Conservation (phyloP, 208 protist species). For the Acanthamoeba sp. region DNA sequence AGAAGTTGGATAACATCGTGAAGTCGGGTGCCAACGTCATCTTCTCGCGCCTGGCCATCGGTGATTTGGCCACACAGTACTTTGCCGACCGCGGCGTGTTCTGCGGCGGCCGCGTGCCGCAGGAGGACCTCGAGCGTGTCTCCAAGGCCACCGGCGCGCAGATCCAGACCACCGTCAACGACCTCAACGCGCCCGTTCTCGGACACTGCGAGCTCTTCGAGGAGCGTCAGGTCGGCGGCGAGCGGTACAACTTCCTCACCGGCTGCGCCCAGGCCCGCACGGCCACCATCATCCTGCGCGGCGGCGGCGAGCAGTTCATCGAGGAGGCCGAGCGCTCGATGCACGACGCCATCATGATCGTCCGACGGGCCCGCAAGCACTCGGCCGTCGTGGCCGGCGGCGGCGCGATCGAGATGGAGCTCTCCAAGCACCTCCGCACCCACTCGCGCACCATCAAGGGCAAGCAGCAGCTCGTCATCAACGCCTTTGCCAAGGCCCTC, state of each 20-base stretch:
- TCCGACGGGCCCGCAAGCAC: conserved; percentile 97
- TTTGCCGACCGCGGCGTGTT: conserved; percentile 99
- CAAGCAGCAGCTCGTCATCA: conserved; percentile 99
- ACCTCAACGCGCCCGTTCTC: conserved; percentile 95
- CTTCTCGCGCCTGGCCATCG: conserved; percentile 98
- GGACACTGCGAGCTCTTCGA: conserved; percentile 98
- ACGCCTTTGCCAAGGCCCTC: conserved; percentile 98
- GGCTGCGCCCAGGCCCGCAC: conserved; percentile 91
- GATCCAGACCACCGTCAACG: conserved; percentile 98
- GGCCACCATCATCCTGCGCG: conserved; percentile 90
- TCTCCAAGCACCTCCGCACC: conserved; percentile 97
- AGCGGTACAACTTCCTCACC: conserved; percentile 99
- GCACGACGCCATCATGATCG: conserved; percentile 99
- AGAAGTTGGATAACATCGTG: conserved; percentile 99
- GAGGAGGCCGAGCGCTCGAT: conserved; percentile 99
- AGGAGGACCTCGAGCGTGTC: conserved; percentile 95
- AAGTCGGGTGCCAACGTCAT: conserved; percentile 98
- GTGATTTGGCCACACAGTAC: conserved; percentile 99
- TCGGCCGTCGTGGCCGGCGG: conserved; percentile 98
- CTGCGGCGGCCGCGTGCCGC: conserved; percentile 99
- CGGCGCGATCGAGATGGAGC: conserved; percentile 99
- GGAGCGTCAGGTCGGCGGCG: conserved; percentile 98
- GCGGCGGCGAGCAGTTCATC: conserved; percentile 99
- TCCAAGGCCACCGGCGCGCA: conserved; percentile 96
- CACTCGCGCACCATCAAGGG: conserved; percentile 97